Base-by-base conservation (phyloP, 306 rosid genomes). In the Pterocarpus santalinus region DNA sequence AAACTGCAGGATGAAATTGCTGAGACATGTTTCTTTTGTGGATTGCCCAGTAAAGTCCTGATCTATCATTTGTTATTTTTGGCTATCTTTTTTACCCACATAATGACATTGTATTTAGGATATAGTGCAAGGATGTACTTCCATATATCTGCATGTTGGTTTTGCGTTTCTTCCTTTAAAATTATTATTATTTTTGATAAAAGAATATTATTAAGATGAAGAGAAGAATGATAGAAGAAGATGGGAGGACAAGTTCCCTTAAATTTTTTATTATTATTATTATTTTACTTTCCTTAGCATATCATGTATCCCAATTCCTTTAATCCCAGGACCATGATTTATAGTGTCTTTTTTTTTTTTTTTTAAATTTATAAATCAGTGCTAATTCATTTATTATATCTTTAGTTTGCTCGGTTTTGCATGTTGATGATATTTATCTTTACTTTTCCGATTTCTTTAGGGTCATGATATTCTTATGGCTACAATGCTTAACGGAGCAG, bases 391-490 rank as follows among this genome's bases (percentile, higher is more conserved):
- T 35, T 13, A 13, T 2, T n/a, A 16, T 57, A 16, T 73, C 5
- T 82, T 60, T 55, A 30, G 65, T 17, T 75, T 69, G 32, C 32
- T 71, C 46, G 43, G 34, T 56, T 61, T 68, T 74, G 52, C 65
- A 30, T 36, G 8, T 47, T 13, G 33, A 34, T 69, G 43, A 58
- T 58, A 30, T 68, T 63, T 61, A 14, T 70, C 58, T 65, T 64
- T 53, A 30, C 66, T 38, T 67, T 69, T 43, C 7, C 30, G 15
- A 56, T 78, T 39, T 53, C 61, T 56, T 13, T 53, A 95, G 99
- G 99, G 99, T 55, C 99, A 95, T 12, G 99, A 95, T 90, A 95
- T 95, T 93, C 99, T 95, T 85, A 93, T 95, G 97, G 99, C 99
- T 86, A 95, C 99, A 38, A 95, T 95, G 99, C 97, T 95, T 82